Base-by-base conservation (phyloP, 1,284 basidiomycete genomes). In the Naganishia liquefaciens region DNA sequence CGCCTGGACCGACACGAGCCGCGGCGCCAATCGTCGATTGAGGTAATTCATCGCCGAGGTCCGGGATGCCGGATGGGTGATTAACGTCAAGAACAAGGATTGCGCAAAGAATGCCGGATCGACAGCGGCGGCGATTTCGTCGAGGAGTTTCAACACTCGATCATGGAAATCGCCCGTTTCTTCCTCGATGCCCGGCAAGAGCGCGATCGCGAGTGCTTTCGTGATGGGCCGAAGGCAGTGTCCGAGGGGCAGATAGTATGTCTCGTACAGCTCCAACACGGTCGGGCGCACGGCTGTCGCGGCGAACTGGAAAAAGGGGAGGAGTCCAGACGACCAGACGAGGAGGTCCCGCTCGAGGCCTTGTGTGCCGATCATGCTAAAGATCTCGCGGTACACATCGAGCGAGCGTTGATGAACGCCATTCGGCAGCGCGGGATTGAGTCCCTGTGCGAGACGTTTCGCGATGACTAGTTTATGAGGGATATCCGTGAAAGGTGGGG, bases 241-340 rank as follows among this genome's bases (percentile, higher is more conserved):
- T 77, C 91, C 87, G 9, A 99, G 81, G 0, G 95, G 93, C 4
- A 99, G 81, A 76, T 96, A 99, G 79, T 91, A 87, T 2, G 86
- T 89, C 71, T 95, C 90, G 73, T 91, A 96, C 13, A 97, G 84
- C 70, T 88, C 89, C 54, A 97, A 83, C 1, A 97, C 81, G 11
- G 88, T 84, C 1, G 93, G 93, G 86, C 94, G 90, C 65, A 95
- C 93, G 23, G 92, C 93, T 6, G 93, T 99, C 17, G 94, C 89
- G 5, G 96, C 93, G 78, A 93, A 97, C 77, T 97, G 93, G 75
- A 98, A 98, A 84, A 99, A 99, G 0, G 96, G 96, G 73, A 99
- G 95, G 10, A 99, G 79, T 3, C 96, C 96, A 5, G 92, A 90
- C 0, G 93, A 93, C 96, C 96, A 99, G 19, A 98, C 83, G 1